Evolutionary conservation across 2,329 filamentous ascomycete species (phyloP).

Genomic region (Cryoendolithus antarcticus): DNA sequence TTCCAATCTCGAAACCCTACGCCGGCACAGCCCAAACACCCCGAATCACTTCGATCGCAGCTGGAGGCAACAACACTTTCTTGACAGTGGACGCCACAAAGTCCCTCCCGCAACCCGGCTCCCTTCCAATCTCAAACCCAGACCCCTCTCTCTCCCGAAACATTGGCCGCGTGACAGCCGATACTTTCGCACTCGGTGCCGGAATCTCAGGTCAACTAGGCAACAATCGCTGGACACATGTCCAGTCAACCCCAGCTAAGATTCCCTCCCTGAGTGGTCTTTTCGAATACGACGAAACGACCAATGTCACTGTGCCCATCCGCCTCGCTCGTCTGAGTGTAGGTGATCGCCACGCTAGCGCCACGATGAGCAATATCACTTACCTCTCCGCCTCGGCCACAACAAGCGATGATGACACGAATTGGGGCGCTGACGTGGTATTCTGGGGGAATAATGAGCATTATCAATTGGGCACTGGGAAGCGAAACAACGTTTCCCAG

Average conservation of each 20-base stretch:
- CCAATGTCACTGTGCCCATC: conserved; percentile 60
- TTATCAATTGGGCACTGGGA: conserved; percentile 86
- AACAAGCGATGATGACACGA: conserved; percentile 51
- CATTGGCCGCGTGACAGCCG: conserved; percentile 50
- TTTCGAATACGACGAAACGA: conserved; percentile 72
- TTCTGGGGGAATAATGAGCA: conserved; percentile 95
- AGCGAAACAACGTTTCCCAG: conserved; percentile 62
- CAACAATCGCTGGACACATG: conserved; percentile 79
- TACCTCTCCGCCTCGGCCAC: conserved; percentile 39
- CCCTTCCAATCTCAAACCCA: neutral
- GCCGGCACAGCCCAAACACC: conserved; percentile 49
- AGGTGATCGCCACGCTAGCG: conserved; percentile 69
- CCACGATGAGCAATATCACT: conserved; percentile 69
- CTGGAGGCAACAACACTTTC: conserved; percentile 77
- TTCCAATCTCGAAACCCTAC: conserved; percentile 65
- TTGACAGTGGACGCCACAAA: conserved; percentile 70
- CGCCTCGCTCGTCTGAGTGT: conserved; percentile 60
- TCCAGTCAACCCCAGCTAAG: conserved; percentile 64
- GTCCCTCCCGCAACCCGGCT: conserved; percentile 29
- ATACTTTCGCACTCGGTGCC: conserved; percentile 77
- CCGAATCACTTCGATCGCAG: conserved; percentile 64
- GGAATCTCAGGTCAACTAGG: conserved; percentile 76
- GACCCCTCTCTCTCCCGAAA: conserved; percentile 25
- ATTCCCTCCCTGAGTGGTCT: conserved; percentile 73
- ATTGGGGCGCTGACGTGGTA: conserved; percentile 78